Conservation (phyloP, 352 stramenopile genomes). For the Pythium periplocum region DNA sequence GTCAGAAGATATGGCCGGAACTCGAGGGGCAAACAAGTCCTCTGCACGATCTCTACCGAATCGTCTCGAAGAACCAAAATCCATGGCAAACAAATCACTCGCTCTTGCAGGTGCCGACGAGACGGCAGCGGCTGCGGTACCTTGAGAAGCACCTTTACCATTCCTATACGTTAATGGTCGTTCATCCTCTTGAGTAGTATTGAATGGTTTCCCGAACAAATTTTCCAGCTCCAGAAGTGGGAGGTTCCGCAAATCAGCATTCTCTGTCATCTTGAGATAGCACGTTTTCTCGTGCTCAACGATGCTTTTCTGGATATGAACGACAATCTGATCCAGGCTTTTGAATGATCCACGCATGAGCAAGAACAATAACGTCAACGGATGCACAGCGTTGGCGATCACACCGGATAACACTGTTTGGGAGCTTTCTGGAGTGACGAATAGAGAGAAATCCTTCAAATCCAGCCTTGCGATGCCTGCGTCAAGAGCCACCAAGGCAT, state of each 20-base stretch:
- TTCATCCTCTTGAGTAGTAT: constrained; percentile 2
- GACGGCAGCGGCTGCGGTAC: constrained; percentile 3
- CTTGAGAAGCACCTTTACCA: constrained; percentile 4
- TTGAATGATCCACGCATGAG: constrained; percentile 59
- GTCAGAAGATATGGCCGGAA: neutral
- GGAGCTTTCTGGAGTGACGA: too few species aligned
- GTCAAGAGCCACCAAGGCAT: constrained; percentile 37
- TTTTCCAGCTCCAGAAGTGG: constrained; percentile 47
- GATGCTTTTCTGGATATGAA: constrained; percentile 52
- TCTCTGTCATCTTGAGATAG: constrained; percentile 71
- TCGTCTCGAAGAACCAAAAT: constrained; percentile 33
- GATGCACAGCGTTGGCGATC: constrained; percentile 27
- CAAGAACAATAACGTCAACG: constrained; percentile 64
- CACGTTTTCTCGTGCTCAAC: constrained; percentile 68
- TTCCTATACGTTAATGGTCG: constrained; percentile 15
- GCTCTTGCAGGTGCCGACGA: constrained; percentile 32
- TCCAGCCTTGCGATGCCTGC: constrained; percentile 55
- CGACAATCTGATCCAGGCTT: constrained; percentile 47
- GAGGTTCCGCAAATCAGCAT: constrained; percentile 36
- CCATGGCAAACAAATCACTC: constrained; percentile 70
- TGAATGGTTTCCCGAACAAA: constrained; percentile 19
- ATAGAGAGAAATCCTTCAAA: constrained; percentile 32
- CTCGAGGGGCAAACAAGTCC: constrained; percentile 43
- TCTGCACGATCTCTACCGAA: constrained; percentile 40
- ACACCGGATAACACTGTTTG: too few species aligned